A percentile compares a stretch with the other conserved stretches of the same genome.
Conservation (phyloP, 2,329 filamentous ascomycete species). For the Plectosphaerella plurivora region DNA sequence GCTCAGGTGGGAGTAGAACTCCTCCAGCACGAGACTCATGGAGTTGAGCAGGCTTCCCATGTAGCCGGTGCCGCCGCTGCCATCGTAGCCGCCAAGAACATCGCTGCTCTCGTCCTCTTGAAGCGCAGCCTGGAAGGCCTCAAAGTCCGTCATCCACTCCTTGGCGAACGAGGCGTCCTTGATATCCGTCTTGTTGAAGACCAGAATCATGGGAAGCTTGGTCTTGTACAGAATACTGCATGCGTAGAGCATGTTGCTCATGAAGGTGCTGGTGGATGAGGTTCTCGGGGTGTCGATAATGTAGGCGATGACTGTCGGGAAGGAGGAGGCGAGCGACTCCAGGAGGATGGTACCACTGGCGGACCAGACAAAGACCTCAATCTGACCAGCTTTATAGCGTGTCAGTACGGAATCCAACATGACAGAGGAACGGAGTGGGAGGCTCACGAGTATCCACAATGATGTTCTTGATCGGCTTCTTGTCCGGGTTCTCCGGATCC, state of each 20-base stretch:
- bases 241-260: slow-evolving; percentile 99
- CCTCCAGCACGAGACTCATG: slow-evolving; percentile 95
- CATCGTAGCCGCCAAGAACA: slow-evolving; percentile 68
- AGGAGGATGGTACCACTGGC: slow-evolving; percentile 92
- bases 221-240: slow-evolving; percentile 99
- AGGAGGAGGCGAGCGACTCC: slow-evolving; percentile 85
- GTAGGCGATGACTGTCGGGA: slow-evolving; percentile 96
- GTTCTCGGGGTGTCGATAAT: slow-evolving; percentile 95
- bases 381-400: slow-evolving; percentile 65
- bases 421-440: too few species aligned
- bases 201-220: slow-evolving; percentile 95
- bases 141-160: slow-evolving; percentile 99
- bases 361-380: slow-evolving; percentile 98
- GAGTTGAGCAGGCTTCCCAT: slow-evolving; percentile 95
- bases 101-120: slow-evolving; percentile 74
- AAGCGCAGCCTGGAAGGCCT: slow-evolving; percentile 86
- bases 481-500: slow-evolving; percentile 53
- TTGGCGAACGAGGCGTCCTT: slow-evolving; percentile 87
- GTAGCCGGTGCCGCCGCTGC: slow-evolving; percentile 78
- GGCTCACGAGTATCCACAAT: slow-evolving; percentile 74
- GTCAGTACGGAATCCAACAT: not conserved
- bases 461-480: slow-evolving; percentile 72
- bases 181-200: slow-evolving; percentile 98
- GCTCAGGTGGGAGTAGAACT: slow-evolving; percentile 92
- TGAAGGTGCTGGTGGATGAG: slow-evolving; percentile 91